Evolutionary conservation across 2,329 filamentous ascomycete species (phyloP), one percentile per base, ranked within the genome.

Genomic region (Colletotrichum musae): DNA sequence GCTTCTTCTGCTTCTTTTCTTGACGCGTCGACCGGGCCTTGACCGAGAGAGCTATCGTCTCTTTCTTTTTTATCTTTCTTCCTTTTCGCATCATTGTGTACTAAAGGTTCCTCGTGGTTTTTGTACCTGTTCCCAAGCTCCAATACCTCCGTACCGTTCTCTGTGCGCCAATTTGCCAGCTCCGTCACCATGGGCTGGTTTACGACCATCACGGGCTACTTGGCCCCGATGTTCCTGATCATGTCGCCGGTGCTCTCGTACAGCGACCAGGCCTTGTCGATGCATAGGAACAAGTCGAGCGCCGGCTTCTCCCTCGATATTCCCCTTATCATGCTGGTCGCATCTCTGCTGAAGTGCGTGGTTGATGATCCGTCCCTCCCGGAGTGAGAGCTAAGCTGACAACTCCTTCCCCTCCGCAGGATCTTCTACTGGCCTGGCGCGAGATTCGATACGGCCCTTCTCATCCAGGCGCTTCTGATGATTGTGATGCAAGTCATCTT

Each of bases 351-450:
- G 64, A 89, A 89, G 88, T 92, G 76, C 54, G 82, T 68, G 32
- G 54, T 39, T 41, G 18, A 1, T 10, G 32, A 41, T 28, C 60
- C 39, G 13, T 45, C 59, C 58, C 57, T 53, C 61, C 43, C 56
- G 32, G 43, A 58, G 26, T 54, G 26, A 28, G 43, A 58, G 26
- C 58, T 26, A 28, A 59, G 70, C 69, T 71, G 51, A 74, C 62
- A 13, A 13, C 10, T 15, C 43, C 7, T 21, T 6, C 10, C 51
- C n/a, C 24, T 9, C 28, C 47, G 28, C 77, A 91, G 89, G 78
- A 87, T 92, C 75, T 92, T 92, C 75, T 93, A 92, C 81, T 93
- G 90, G 82, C 88, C 90, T 58, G 90, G 90, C 67, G 87, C 89
- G 15, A 86, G 86, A 76, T 93, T 89, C 79, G 91, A 93, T 74